phyloP scores from a whole-genome alignment of 306 rosid species.

The Elaeagnus macrophylla region DNA sequence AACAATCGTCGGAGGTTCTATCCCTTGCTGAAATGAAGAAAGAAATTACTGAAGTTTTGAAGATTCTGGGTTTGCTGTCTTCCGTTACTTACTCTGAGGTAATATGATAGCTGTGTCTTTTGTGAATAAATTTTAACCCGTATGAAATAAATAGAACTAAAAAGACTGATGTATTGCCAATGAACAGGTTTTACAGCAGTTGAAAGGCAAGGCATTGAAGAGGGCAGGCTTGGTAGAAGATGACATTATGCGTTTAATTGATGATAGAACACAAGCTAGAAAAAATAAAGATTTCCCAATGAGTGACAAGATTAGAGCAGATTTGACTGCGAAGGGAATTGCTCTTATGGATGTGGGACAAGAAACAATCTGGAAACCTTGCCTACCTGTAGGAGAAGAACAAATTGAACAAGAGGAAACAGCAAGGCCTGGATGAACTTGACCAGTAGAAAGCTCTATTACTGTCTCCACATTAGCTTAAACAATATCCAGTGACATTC shows the following conservation, averaged over 20 bases:
- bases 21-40: constrained; percentile 54
- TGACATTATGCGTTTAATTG: constrained; percentile 50
- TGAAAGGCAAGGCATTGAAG: constrained; percentile 66
- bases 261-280: constrained; percentile 72
- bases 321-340: constrained; percentile 62
- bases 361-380: constrained; percentile 75
- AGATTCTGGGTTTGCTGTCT: constrained; percentile 53
- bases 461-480: too few relatives aligned
- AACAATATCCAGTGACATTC: too few relatives aligned
- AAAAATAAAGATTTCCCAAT: constrained; percentile 52
- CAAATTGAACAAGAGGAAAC: not conserved
- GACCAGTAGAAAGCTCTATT: too few relatives aligned
- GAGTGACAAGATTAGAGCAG: constrained; percentile 69
- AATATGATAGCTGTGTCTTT: constrained; percentile 13
- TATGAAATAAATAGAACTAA: not conserved
- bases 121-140: constrained; percentile 1
- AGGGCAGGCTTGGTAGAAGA: constrained; percentile 67
- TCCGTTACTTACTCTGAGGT: constrained; percentile 58
- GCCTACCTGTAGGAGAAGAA: constrained; percentile 31
- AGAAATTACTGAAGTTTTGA: constrained; percentile 45
- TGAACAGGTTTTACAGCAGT: constrained; percentile 66
- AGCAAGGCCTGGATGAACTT: too few relatives aligned
- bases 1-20: constrained; percentile 41
- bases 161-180: constrained; percentile 4
- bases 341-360: constrained; percentile 81